Percentiles rank a stretch among this genome's conserved stretches.
phyloP scores from a whole-genome alignment of 1,284 basidiomycete genomes.

The Apiotrichum gracile region DNA sequence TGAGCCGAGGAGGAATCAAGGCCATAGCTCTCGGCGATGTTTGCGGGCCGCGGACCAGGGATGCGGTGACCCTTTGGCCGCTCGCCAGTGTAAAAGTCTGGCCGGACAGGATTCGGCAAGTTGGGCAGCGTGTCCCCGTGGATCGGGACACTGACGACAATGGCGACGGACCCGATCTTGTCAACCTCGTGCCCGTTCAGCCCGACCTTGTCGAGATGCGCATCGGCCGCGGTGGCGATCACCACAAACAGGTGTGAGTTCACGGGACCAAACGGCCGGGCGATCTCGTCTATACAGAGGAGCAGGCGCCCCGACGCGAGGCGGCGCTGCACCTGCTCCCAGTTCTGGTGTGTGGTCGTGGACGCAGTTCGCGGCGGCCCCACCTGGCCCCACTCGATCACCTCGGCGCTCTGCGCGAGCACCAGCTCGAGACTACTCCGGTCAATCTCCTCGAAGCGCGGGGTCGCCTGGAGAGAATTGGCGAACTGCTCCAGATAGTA shows the following conservation, averaged over 20 bases:
- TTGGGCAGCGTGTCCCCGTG: background rate
- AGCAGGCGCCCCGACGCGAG: conserved; percentile 7
- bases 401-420: conserved; percentile 8
- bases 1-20: background rate
- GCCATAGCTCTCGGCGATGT: conserved; percentile 3
- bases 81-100: conserved; percentile 9
- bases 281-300: conserved; percentile 17
- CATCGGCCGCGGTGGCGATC: conserved; percentile 1
- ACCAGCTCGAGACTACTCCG: conserved; percentile 1
- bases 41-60: background rate
- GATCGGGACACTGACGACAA: conserved; percentile 20
- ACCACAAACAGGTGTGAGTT: conserved; percentile 18
- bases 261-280: background rate
- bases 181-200: conserved; percentile 3
- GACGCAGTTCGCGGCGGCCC: background rate
- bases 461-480: background rate
- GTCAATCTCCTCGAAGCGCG: background rate
- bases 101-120: conserved; percentile 25
- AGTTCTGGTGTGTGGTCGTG: conserved; percentile 4
- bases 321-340: background rate
- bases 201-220: conserved; percentile 2
- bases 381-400: conserved; percentile 18
- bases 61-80: background rate
- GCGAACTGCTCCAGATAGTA: background rate
- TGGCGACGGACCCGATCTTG: conserved; percentile 5